Percentiles rank a stretch among this genome's conserved stretches.
Conservation (phyloP, 331 rosid genomes). For the Prunus yedoensis region DNA sequence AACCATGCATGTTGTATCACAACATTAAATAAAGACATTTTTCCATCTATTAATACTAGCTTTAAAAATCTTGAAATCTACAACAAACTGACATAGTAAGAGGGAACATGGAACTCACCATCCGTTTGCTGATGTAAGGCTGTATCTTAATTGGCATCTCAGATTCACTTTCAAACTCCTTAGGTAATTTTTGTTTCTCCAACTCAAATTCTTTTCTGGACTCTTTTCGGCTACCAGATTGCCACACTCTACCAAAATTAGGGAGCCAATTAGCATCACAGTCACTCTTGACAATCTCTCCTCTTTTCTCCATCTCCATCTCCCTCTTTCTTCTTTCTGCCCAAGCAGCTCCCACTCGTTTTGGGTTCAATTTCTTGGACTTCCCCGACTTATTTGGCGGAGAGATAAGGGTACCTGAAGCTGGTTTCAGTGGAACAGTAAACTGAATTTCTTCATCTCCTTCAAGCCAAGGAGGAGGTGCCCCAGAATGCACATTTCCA, state of each 20-base stretch:
- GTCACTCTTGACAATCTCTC: conserved; percentile 56
- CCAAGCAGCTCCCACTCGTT: conserved; percentile 97
- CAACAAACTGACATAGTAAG: conserved; percentile 5
- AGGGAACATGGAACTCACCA: conserved; percentile 52
- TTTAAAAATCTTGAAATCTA: conserved; percentile 16
- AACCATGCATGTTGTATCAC: neutral
- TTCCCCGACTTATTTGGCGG: conserved; percentile 46
- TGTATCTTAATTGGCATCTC: conserved; percentile 58
- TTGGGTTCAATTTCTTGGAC: conserved; percentile 70
- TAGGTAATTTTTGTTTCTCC: conserved; percentile 57
- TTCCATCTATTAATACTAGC: neutral
- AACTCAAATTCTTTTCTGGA: conserved; percentile 79
- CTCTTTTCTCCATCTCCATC: conserved; percentile 88
- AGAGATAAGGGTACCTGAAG: conserved; percentile 30
- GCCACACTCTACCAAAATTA: conserved; percentile 97
- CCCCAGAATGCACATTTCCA: conserved; percentile 72
- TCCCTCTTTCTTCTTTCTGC: conserved; percentile 88
- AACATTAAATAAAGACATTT: neutral
- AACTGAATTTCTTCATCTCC: conserved; percentile 47
- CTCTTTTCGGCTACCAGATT: conserved; percentile 91
- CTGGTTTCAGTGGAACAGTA: conserved; percentile 32
- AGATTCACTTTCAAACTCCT: conserved; percentile 51
- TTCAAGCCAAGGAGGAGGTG: conserved; percentile 84
- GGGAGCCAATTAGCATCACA: conserved; percentile 83
- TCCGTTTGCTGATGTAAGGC: conserved; percentile 86